Evolutionary conservation across 2,329 filamentous ascomycete species (phyloP), one percentile per base, ranked within the genome.

Genomic region (Acarospora socialis): DNA sequence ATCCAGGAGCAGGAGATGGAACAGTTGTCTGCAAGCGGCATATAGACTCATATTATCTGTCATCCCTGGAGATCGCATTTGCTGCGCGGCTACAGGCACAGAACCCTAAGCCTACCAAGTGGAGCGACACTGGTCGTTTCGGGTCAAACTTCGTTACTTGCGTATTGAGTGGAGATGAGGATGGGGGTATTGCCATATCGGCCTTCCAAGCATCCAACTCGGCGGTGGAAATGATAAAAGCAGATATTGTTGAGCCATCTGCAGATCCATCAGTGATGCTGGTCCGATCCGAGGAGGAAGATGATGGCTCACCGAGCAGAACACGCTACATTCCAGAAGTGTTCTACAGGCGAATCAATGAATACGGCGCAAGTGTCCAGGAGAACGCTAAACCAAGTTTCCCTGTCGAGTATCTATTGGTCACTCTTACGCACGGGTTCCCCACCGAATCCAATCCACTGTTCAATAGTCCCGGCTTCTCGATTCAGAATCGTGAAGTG

Each of bases 121-220:
- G 90, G 87, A 93, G 87, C 52, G 86, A 94, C 48, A 92, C 81
- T 3, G 90, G 87, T 27, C 71, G 71, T 34, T 98, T 94, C 49
- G 90, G 90, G 12, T 95, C 87, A 29, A 90, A 92, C 51, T 95
- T 95, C 53, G 86, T 98, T 28, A 95, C 90, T 1, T 98, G 90
- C 54, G 75, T 98, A 25, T 69, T 98, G 38, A 87, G 45, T 35
- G 41, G 41, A 22, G 37, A 35, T 28, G 35, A 37, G 28, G 36
- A 37, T 40, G 39, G 40, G 29, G 32, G 25, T 34, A 95, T 98
- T 43, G 70, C 77, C 12, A 81, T 98, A 39, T 81, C 83, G 3
- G 76, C 86, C 0, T 98, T 95, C 49, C 90, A 98, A 55, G 86
- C 83, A 41, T 93, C 87, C 1, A 93, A 94, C 45, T 80, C 90